These are phyloP conservation scores for Citrus medica DNA, from an alignment of 345 rosid genomes.

Conservation along the genomic window DNA sequence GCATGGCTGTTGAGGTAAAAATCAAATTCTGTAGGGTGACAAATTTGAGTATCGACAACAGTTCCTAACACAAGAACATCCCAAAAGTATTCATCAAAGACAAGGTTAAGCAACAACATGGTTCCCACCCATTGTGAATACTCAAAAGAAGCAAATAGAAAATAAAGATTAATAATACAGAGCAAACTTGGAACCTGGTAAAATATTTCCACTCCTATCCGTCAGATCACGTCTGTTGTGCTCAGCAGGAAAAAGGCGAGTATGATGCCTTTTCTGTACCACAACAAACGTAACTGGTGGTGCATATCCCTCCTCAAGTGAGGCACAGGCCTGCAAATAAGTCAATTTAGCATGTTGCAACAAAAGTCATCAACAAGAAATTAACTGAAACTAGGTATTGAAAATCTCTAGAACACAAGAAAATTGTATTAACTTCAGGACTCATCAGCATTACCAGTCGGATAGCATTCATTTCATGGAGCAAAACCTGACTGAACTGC, in stretches of 20 bases:
- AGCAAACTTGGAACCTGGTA: slow-evolving; percentile 45
- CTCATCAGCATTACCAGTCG: slow-evolving; percentile 31
- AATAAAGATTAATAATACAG: background rate
- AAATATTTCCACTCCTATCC: slow-evolving; percentile 70
- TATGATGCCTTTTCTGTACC: slow-evolving; percentile 85
- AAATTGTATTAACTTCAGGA: background rate
- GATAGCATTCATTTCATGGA: slow-evolving; percentile 61
- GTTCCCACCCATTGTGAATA: background rate
- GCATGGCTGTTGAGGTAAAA: slow-evolving; percentile 86
- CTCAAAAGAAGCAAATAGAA: background rate
- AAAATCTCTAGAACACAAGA: background rate
- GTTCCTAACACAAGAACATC: slow-evolving; percentile 44
- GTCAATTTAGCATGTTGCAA: too few species aligned
- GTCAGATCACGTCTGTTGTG: slow-evolving; percentile 19
- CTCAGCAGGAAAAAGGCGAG: slow-evolving; percentile 63
- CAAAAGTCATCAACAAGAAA: background rate
- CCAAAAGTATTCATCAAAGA: background rate
- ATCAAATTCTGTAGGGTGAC: slow-evolving; percentile 71
- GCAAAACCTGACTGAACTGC: slow-evolving; percentile 60
- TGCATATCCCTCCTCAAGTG: slow-evolving; percentile 42
- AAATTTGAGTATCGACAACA: slow-evolving; percentile 68
- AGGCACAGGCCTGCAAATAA: slow-evolving; percentile 52
- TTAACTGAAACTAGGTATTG: background rate
- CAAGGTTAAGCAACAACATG: too few species aligned
- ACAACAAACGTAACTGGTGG: slow-evolving; percentile 71